Conservation (phyloP, 139 green algal genomes). For the Tetraselmis chui region DNA sequence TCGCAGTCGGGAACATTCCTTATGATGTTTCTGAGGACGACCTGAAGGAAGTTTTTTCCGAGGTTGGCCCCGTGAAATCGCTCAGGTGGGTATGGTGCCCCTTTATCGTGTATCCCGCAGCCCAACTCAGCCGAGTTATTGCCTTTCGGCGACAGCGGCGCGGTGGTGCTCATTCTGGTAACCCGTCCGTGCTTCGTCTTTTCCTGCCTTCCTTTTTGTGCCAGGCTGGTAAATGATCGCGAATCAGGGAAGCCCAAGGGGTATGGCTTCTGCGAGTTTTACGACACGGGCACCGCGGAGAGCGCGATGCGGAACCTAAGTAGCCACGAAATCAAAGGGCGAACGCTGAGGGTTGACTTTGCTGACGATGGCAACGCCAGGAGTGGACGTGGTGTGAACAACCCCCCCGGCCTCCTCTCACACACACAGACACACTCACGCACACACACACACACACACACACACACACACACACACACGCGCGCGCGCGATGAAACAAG, state of each 20-base stretch:
- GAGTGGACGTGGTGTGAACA: background rate
- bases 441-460: too few relatives aligned
- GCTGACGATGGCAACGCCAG: constrained; percentile 34
- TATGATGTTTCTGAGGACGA: constrained; percentile 73
- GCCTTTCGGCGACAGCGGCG: background rate
- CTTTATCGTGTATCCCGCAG: background rate
- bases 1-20: constrained; percentile 72
- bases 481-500: too few relatives aligned
- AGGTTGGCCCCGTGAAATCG: constrained; percentile 68
- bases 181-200: background rate
- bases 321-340: constrained; percentile 55
- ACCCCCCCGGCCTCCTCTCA: too few relatives aligned
- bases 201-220: background rate
- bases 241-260: constrained; percentile 91
- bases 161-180: background rate
- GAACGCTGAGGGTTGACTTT: constrained; percentile 57
- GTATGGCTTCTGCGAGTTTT: constrained; percentile 93
- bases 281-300: constrained; percentile 79
- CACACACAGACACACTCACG: too few relatives aligned
- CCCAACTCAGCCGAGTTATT: background rate
- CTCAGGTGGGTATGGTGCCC: constrained; percentile 41
- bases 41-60: constrained; percentile 56
- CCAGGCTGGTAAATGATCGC: constrained; percentile 82
- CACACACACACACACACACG: too few relatives aligned
- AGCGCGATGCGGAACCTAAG: constrained; percentile 80